Conservation (phyloP, 495 filamentous ascomycete species). For the Aspergillus panamensis region DNA sequence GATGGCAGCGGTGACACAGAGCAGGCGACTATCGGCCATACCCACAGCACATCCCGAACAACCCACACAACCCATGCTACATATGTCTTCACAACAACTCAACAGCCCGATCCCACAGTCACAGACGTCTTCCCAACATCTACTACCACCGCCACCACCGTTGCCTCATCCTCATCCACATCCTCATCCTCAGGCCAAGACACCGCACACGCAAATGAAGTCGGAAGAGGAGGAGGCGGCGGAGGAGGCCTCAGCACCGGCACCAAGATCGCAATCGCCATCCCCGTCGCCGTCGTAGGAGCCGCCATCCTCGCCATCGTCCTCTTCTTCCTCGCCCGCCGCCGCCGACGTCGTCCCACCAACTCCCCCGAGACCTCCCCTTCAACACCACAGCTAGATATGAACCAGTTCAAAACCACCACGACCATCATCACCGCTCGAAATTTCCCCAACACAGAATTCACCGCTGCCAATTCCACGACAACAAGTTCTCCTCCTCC, state of each 20-base stretch:
- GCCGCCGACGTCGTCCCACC: constrained; percentile 23
- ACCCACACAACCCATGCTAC: background rate
- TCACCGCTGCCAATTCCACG: background rate
- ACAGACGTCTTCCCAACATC: no score
- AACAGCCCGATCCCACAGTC: no score
- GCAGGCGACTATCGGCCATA: no score
- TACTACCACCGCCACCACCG: no score
- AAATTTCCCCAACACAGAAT: background rate
- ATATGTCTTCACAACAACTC: no score
- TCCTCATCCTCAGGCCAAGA: background rate
- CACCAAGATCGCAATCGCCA: constrained; percentile 38
- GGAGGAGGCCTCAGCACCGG: constrained; percentile 18
- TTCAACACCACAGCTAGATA: constrained; percentile 8
- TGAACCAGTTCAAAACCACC: background rate
- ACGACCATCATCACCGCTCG: background rate
- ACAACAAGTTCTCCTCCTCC: no score
- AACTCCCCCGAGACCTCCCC: background rate
- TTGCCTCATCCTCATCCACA: no score
- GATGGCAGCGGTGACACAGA: no score
- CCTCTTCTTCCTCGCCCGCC: constrained; percentile 28
- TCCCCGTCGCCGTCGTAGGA: constrained; percentile 36
- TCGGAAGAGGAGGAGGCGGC: background rate
- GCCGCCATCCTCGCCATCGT: constrained; percentile 25
- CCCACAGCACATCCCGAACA: background rate
- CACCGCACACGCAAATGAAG: background rate